Conservation (phyloP, 2,329 filamentous ascomycete genomes). For the Pyricularia sp. region DNA sequence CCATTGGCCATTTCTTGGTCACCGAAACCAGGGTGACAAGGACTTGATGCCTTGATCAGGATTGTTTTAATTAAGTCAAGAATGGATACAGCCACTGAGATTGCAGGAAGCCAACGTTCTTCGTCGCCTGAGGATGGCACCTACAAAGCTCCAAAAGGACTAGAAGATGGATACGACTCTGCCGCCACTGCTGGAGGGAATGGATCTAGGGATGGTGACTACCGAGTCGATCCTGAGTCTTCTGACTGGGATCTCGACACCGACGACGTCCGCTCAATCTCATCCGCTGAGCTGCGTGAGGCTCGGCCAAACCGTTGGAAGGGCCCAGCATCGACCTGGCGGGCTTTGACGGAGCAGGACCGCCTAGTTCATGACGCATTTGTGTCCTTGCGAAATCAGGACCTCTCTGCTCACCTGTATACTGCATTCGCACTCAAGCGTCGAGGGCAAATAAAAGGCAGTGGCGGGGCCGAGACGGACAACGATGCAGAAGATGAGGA, state of each 20-base stretch:
- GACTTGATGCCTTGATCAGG: neutral
- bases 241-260: conserved; percentile 32
- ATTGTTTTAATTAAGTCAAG: neutral
- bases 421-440: conserved; percentile 63
- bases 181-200: conserved; percentile 14
- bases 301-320: conserved; percentile 62
- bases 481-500: conserved; percentile 23
- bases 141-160: conserved; percentile 10
- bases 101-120: neutral
- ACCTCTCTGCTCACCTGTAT: conserved; percentile 71
- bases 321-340: conserved; percentile 62
- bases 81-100: neutral
- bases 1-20: neutral
- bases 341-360: conserved; percentile 49
- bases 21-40: neutral
- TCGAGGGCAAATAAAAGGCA: conserved; percentile 15
- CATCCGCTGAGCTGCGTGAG: conserved; percentile 35
- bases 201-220: neutral
- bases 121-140: neutral
- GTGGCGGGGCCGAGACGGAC: conserved; percentile 8
- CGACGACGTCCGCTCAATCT: conserved; percentile 35
- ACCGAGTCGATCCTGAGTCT: conserved; percentile 14
- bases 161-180: conserved; percentile 30
- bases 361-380: conserved; percentile 54
- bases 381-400: conserved; percentile 50